These are phyloP conservation scores for Sorghum bicolor DNA, from an alignment of 176 grass and related monocot species.

Conservation along the genomic window DNA sequence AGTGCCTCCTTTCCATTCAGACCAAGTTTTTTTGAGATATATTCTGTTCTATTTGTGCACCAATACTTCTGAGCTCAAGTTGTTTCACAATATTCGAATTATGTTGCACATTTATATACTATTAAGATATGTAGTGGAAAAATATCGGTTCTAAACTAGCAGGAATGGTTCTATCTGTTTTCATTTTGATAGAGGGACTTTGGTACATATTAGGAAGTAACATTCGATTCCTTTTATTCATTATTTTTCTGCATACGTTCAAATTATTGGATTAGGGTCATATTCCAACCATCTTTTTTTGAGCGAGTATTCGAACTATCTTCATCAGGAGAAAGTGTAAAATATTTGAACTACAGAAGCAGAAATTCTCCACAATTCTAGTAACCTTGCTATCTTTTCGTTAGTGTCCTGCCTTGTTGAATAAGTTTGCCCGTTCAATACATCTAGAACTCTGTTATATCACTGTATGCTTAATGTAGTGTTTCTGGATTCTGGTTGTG, in stretches of 20 bases:
- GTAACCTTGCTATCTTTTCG: not conserved
- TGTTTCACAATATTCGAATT: conserved; percentile 17
- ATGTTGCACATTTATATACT: not conserved
- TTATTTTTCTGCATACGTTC: not conserved
- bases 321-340: not conserved
- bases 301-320: not conserved
- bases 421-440: not conserved
- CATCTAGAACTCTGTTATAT: conserved; percentile 1
- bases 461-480: not conserved
- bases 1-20: not conserved
- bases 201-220: not conserved
- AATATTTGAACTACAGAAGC: conserved; percentile 1
- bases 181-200: not conserved
- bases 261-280: not conserved
- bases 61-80: not conserved
- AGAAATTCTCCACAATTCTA: not conserved
- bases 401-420: not conserved
- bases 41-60: not conserved
- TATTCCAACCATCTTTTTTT: not conserved
- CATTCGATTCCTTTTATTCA: not conserved
- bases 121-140: not conserved
- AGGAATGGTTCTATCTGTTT: not conserved
- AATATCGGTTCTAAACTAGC: not conserved
- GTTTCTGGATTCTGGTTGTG: not conserved
- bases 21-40: not conserved